Conservation (phyloP, 108 stramenopile species). For the Nitzschia palea region DNA sequence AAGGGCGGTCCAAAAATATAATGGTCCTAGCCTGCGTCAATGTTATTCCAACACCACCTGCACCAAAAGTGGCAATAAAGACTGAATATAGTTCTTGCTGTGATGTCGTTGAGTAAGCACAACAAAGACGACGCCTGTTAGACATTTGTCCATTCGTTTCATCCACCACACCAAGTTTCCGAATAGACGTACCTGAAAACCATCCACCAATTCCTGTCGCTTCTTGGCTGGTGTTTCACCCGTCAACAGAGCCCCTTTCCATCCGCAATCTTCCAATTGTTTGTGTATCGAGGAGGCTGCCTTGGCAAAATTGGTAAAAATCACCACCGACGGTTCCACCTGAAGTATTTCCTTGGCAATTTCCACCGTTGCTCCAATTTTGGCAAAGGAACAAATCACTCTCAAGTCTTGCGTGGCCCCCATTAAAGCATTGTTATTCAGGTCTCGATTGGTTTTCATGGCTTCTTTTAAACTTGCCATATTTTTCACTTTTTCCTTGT, state of each 20-base stretch:
- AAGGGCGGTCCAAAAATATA: conserved; percentile 81
- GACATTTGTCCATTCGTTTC: too few relatives aligned
- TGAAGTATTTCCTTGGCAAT: conserved; percentile 53
- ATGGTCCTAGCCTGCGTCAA: conserved; percentile 81
- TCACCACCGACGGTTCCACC: conserved; percentile 66
- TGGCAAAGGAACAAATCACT: conserved; percentile 50
- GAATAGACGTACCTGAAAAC: conserved; percentile 56
- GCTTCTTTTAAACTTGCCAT: conserved; percentile 31
- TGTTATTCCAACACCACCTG: conserved; percentile 84
- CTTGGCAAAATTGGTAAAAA: conserved; percentile 70
- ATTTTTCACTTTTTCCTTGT: conserved; percentile 60
- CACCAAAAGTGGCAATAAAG: conserved; percentile 85
- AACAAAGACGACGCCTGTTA: neutral
- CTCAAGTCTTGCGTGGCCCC: conserved; percentile 52
- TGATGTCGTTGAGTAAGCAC: neutral
- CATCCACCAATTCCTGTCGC: conserved; percentile 75
- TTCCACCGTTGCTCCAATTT: conserved; percentile 62
- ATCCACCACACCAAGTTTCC: too few relatives aligned
- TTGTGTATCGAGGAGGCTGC: conserved; percentile 63
- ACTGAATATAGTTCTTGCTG: conserved; percentile 58
- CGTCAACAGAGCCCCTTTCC: conserved; percentile 67
- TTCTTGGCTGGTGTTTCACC: conserved; percentile 70
- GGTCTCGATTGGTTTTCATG: conserved; percentile 9
- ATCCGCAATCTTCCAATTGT: conserved; percentile 52
- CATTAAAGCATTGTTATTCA: conserved; percentile 58